Percentiles rank a stretch among this genome's conserved stretches.
Conservation (phyloP, 2,329 filamentous ascomycete genomes). For the Colletotrichum noveboracense region DNA sequence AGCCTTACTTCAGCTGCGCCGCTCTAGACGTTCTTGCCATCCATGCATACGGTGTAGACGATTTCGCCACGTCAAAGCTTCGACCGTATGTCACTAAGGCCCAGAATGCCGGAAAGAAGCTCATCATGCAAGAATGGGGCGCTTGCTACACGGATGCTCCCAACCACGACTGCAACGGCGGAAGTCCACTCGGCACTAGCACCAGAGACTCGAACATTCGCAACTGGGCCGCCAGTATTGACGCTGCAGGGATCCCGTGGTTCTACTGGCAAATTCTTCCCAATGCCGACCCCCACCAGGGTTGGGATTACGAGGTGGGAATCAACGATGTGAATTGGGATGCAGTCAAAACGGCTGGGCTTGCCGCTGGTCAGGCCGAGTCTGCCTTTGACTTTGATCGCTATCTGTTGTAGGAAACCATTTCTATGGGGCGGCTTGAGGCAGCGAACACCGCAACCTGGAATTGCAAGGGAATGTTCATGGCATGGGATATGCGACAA, state of each 20-base stretch:
- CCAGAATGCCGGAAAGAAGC: conserved; percentile 30
- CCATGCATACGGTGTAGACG: conserved; percentile 31
- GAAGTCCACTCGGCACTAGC: neutral
- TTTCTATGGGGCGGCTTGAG: neutral
- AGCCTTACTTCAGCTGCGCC: conserved; percentile 17
- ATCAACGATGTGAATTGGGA: conserved; percentile 29
- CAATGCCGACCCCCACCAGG: conserved; percentile 32
- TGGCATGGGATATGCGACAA: neutral
- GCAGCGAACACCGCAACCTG: neutral
- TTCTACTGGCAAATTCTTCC: conserved; percentile 39
- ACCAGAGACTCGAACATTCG: conserved; percentile 31
- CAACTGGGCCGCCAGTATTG: conserved; percentile 30
- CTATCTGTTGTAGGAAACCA: neutral
- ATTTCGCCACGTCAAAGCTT: conserved; percentile 27
- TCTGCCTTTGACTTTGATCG: conserved; percentile 18
- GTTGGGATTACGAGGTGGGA: conserved; percentile 37
- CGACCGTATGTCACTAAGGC: conserved; percentile 29
- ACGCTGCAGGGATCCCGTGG: conserved; percentile 33
- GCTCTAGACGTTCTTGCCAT: conserved; percentile 23
- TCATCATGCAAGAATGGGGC: conserved; percentile 36
- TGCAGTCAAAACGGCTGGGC: neutral
- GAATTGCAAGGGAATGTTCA: neutral
- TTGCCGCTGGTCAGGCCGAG: conserved; percentile 7
- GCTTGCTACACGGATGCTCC: conserved; percentile 31
- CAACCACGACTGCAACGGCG: conserved; percentile 31